Evolutionary conservation across 2,329 filamentous ascomycete genomes (phyloP).

Genomic region (Apiospora saccharicola): DNA sequence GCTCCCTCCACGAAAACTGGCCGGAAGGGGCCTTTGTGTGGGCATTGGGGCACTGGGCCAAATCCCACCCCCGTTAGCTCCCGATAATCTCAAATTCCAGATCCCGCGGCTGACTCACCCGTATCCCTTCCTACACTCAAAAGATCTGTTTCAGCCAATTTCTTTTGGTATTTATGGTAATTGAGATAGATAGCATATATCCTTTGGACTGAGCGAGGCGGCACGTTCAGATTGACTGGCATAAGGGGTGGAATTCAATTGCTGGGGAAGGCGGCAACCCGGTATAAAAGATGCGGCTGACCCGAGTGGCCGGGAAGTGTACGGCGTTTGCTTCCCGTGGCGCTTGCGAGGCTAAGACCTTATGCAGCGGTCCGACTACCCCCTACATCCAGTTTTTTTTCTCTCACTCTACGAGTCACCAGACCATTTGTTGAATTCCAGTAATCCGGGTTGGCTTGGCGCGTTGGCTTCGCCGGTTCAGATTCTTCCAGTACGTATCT

Average conservation of each 20-base stretch:
- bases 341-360: conserved; percentile 15
- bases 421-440: not conserved
- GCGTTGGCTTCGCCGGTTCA: not conserved
- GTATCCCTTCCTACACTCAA: not conserved
- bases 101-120: conserved; percentile 15
- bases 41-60: not conserved
- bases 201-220: not conserved
- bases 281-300: conserved; percentile 3
- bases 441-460: not conserved
- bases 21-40: not conserved
- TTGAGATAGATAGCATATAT: not conserved
- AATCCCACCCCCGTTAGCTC: conserved; percentile 8
- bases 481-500: not conserved
- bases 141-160: not conserved
- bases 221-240: not conserved
- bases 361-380: not conserved
- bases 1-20: not conserved
- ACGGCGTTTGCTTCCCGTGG: conserved; percentile 14
- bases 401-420: not conserved
- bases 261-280: not conserved
- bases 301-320: not conserved
- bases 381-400: conserved; percentile 2
- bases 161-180: not conserved
- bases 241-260: not conserved
- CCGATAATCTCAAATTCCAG: not conserved